These are phyloP conservation scores for Aspergillus quadricinctus DNA, from an alignment of 2,329 filamentous ascomycete species.

Conservation along the genomic window DNA sequence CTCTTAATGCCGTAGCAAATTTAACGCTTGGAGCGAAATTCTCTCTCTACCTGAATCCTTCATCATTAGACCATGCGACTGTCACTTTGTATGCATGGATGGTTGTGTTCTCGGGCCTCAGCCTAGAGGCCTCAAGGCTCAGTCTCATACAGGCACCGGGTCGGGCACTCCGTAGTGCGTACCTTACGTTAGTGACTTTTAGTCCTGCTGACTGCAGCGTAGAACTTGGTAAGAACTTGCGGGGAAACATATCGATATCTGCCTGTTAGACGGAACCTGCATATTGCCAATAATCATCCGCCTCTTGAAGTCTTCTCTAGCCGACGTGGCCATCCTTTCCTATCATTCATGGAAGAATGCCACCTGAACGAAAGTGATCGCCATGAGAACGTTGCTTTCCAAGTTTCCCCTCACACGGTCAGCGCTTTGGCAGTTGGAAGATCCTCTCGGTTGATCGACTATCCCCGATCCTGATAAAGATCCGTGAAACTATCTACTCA, in stretches of 20 bases:
- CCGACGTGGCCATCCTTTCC: neutral
- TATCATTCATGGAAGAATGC: neutral
- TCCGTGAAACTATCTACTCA: neutral
- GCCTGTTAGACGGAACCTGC: neutral
- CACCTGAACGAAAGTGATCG: neutral
- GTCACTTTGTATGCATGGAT: neutral
- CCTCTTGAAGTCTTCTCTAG: neutral
- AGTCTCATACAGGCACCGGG: neutral
- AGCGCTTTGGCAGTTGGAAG: neutral
- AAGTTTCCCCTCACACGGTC: neutral
- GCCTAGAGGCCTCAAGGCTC: too few species aligned
- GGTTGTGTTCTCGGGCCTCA: neutral
- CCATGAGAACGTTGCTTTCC: neutral
- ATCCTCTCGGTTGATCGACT: neutral
- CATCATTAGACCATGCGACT: neutral
- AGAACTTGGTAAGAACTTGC: neutral
- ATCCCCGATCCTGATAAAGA: slow-evolving; percentile 3
- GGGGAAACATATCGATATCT: neutral
- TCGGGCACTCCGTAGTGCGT: neutral
- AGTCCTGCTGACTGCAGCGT: neutral
- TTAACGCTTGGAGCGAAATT: neutral
- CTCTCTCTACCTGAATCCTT: neutral
- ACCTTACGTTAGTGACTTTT: neutral
- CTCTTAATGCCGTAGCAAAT: neutral
- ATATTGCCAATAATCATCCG: neutral